These are phyloP conservation scores for Aureobasidium leucospermi DNA, from an alignment of 2,329 filamentous ascomycete species.

Conservation along the genomic window DNA sequence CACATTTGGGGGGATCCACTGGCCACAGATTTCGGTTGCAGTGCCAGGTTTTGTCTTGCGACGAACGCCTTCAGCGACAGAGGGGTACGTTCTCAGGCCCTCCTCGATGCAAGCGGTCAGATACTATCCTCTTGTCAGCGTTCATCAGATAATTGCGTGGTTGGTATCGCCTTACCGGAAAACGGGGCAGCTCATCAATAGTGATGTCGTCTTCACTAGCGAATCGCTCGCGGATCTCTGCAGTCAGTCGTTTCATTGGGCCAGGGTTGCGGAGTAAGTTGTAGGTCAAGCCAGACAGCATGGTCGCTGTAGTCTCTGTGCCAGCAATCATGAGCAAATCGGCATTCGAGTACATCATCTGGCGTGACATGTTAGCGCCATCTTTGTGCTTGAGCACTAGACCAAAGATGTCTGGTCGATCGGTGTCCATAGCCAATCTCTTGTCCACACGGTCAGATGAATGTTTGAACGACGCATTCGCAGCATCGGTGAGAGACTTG, in stretches of 20 bases:
- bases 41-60: slow-evolving; percentile 18
- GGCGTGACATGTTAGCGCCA: slow-evolving; percentile 17
- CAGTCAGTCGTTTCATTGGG: slow-evolving; percentile 24
- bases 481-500: not conserved
- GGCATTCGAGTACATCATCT: slow-evolving; percentile 28
- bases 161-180: slow-evolving; percentile 17
- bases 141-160: too few species aligned
- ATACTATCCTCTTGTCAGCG: slow-evolving; percentile 29
- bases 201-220: slow-evolving; percentile 27
- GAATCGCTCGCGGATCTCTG: slow-evolving; percentile 30
- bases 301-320: slow-evolving; percentile 32
- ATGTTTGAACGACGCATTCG: slow-evolving; percentile 4
- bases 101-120: slow-evolving; percentile 39
- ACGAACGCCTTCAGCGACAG: slow-evolving; percentile 27
- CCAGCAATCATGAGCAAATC: slow-evolving; percentile 31
- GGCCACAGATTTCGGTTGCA: slow-evolving; percentile 21
- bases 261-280: slow-evolving; percentile 36
- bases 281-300: slow-evolving; percentile 29
- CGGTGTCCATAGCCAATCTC: slow-evolving; percentile 18
- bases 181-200: slow-evolving; percentile 24
- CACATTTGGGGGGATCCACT: slow-evolving; percentile 20
- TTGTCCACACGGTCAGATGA: slow-evolving; percentile 22
- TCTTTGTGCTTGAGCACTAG: slow-evolving; percentile 15
- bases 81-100: slow-evolving; percentile 36
- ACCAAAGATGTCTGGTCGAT: slow-evolving; percentile 24